A percentile compares a stretch with the other conserved stretches of the same genome.
phyloP scores from a whole-genome alignment of 495 filamentous ascomycete genomes.

The Staphylotrichum longicolle region DNA sequence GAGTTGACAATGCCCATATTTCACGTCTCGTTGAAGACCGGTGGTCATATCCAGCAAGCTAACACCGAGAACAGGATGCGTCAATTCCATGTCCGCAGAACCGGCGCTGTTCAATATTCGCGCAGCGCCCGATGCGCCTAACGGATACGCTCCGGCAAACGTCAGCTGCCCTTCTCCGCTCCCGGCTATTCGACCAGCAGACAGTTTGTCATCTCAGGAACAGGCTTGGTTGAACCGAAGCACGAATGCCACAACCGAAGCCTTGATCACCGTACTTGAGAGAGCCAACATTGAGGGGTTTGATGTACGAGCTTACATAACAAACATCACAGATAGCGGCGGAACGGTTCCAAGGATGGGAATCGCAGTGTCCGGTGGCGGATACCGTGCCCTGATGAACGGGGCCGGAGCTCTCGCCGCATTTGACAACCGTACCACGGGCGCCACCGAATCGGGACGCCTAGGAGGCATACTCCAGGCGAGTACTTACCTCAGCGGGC shows the following conservation, averaged over 20 bases:
- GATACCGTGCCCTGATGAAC: slow-evolving; percentile 84
- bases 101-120: no score
- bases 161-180: no score
- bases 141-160: no score
- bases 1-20: no score
- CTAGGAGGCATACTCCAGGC: slow-evolving; percentile 87
- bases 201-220: no score
- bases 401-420: slow-evolving; percentile 89
- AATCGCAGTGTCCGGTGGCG: slow-evolving; percentile 65
- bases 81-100: no score
- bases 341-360: slow-evolving; percentile 65
- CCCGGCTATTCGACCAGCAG: no score
- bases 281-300: slow-evolving; percentile 74
- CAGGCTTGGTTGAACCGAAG: no score
- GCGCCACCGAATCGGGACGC: slow-evolving; percentile 62
- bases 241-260: slow-evolving; percentile 47
- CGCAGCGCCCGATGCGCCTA: no score
- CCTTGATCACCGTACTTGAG: slow-evolving; percentile 70
- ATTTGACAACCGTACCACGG: slow-evolving; percentile 72
- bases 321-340: slow-evolving; percentile 49
- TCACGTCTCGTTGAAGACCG: no score
- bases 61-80: no score
- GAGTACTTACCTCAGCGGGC: slow-evolving; percentile 77
- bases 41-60: no score
- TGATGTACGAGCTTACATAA: slow-evolving; percentile 69